Evolutionary conservation across 2,329 filamentous ascomycete genomes (phyloP).

Genomic region (Aureobasidium subglaciale): DNA sequence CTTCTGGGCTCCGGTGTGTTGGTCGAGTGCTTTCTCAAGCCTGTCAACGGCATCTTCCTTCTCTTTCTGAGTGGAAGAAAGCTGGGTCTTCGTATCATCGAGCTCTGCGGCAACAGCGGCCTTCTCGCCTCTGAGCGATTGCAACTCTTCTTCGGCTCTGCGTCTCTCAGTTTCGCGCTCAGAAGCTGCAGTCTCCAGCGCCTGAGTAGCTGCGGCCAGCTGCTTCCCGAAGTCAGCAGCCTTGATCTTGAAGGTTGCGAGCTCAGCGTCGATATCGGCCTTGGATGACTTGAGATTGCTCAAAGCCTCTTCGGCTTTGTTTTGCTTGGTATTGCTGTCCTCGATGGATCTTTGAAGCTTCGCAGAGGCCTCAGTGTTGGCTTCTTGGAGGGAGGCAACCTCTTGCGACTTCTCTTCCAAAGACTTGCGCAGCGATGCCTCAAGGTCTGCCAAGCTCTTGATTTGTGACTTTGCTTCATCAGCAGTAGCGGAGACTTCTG

Average conservation of each 20-base stretch:
- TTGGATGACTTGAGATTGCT: slow-evolving; percentile 7
- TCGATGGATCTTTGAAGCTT: not conserved
- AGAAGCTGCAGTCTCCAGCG: not conserved
- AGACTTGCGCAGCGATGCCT: not conserved
- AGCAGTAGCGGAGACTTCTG: not conserved
- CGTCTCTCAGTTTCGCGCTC: slow-evolving; percentile 10
- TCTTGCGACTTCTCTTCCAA: not conserved
- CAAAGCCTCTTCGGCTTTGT: slow-evolving; percentile 7
- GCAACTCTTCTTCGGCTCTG: slow-evolving; percentile 10
- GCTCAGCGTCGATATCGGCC: slow-evolving; percentile 1
- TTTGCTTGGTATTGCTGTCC: slow-evolving; percentile 4
- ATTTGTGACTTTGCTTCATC: slow-evolving; percentile 9
- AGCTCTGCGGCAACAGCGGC: slow-evolving; percentile 9
- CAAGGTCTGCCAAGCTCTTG: slow-evolving; percentile 2
- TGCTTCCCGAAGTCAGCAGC: slow-evolving; percentile 17
- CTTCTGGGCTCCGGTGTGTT: slow-evolving; percentile 13
- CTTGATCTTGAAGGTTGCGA: slow-evolving; percentile 7
- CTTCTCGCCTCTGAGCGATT: slow-evolving; percentile 1
- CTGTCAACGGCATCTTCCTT: not conserved
- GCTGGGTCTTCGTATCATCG: slow-evolving; percentile 11
- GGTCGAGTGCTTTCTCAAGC: not conserved
- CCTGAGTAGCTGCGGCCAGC: slow-evolving; percentile 17
- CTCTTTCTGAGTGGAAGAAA: slow-evolving; percentile 13
- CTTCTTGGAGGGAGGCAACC: not conserved
- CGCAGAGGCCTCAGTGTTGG: slow-evolving; percentile 12